These are phyloP conservation scores for Venturia aucupariae DNA, from an alignment of 2,329 filamentous ascomycete species.

Conservation along the genomic window DNA sequence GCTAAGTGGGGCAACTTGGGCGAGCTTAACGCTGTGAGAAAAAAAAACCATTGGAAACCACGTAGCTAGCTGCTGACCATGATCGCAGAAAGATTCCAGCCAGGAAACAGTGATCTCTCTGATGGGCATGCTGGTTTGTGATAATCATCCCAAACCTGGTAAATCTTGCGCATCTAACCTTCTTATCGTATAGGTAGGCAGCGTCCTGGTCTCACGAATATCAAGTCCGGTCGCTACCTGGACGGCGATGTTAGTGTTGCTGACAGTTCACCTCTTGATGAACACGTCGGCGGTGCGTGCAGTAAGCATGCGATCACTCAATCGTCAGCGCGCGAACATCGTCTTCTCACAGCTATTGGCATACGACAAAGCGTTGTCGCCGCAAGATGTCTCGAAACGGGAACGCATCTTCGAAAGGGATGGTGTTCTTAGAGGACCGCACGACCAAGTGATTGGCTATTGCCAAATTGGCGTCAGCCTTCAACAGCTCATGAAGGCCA, in stretches of 20 bases:
- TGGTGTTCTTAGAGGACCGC: slow-evolving; percentile 51
- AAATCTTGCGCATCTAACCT: neutral
- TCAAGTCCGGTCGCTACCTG: slow-evolving; percentile 65
- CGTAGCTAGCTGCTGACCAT: slow-evolving; percentile 18
- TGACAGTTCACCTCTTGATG: slow-evolving; percentile 68
- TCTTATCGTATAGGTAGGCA: slow-evolving; percentile 49
- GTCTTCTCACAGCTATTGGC: slow-evolving; percentile 52
- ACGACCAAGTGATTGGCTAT: slow-evolving; percentile 39
- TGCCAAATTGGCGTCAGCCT: slow-evolving; percentile 47
- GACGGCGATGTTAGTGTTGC: slow-evolving; percentile 59
- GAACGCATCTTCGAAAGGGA: slow-evolving; percentile 56
- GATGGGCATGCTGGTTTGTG: slow-evolving; percentile 64
- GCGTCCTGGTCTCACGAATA: slow-evolving; percentile 67
- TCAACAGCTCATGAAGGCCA: slow-evolving; percentile 22
- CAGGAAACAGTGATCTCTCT: slow-evolving; percentile 92
- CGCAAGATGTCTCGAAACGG: slow-evolving; percentile 51
- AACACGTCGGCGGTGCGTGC: slow-evolving; percentile 80
- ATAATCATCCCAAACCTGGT: neutral
- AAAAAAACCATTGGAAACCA: slow-evolving; percentile 17
- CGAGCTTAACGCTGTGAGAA: slow-evolving; percentile 69
- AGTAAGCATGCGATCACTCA: slow-evolving; percentile 76
- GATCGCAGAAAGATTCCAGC: slow-evolving; percentile 66
- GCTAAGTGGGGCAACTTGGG: slow-evolving; percentile 78
- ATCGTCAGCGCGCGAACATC: slow-evolving; percentile 76
- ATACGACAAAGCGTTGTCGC: slow-evolving; percentile 45